Percentiles rank a stretch among this genome's conserved stretches.
Evolutionary conservation across 164 flowering plant species (phyloP).

Genomic region (Tetrastigma voinierianum): DNA sequence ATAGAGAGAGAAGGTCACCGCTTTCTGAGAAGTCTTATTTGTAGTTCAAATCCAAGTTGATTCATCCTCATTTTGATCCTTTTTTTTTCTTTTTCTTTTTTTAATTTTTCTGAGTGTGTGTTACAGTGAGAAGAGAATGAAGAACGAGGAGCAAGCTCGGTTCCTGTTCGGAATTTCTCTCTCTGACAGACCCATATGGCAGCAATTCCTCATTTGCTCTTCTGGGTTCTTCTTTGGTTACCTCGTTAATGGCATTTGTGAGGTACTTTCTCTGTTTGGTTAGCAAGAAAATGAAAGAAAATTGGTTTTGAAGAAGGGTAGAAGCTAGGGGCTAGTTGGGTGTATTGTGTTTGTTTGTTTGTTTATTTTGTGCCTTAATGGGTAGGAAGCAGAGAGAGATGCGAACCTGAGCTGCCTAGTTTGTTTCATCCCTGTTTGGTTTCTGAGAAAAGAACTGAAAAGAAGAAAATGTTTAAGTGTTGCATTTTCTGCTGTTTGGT

Average conservation of each 20-base stretch:
- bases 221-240: slow-evolving; percentile 96
- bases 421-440: slow-evolving; percentile 9
- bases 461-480: background rate
- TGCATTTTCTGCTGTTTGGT: slow-evolving; percentile 2
- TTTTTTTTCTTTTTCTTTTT: no score
- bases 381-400: no score
- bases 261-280: slow-evolving; percentile 38
- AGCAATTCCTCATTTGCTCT: slow-evolving; percentile 82
- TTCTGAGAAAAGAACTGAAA: background rate
- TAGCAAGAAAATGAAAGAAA: no score
- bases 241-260: slow-evolving; percentile 92
- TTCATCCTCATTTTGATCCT: no score
- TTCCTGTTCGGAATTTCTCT: slow-evolving; percentile 77
- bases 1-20: background rate
- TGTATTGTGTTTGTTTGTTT: no score
- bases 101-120: background rate
- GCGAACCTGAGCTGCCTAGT: no score
- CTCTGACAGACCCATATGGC: slow-evolving; percentile 64
- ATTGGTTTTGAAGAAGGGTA: no score
- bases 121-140: slow-evolving; percentile 33
- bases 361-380: background rate
- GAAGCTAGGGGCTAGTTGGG: no score
- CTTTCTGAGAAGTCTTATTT: background rate
- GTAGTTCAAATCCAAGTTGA: background rate
- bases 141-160: slow-evolving; percentile 63